A percentile compares a stretch with the other conserved stretches of the same genome.
phyloP scores from a whole-genome alignment of 2,329 filamentous ascomycete species.

The Waltergamsia citrina region DNA sequence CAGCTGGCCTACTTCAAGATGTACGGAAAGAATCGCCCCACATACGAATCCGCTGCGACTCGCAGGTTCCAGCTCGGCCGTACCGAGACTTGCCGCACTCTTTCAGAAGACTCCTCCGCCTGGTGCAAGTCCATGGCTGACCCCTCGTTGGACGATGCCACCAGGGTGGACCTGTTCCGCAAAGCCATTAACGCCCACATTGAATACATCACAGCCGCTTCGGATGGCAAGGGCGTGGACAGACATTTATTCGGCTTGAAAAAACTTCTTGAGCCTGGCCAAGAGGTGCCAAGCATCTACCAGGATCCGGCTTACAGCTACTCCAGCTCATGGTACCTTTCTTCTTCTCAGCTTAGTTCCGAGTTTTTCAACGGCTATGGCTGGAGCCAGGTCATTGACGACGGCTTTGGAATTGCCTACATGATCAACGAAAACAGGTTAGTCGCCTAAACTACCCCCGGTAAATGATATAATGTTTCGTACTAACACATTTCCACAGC shows the following conservation, averaged over 20 bases:
- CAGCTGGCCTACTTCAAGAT: constrained; percentile 98
- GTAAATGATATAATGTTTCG: background rate
- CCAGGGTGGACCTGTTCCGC: constrained; percentile 67
- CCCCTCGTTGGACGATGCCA: constrained; percentile 48
- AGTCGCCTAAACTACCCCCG: constrained; percentile 12
- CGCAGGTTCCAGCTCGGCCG: constrained; percentile 93
- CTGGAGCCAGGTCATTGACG: constrained; percentile 95
- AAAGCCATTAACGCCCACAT: constrained; percentile 74
- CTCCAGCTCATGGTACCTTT: constrained; percentile 82
- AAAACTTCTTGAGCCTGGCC: constrained; percentile 72
- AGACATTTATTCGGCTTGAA: constrained; percentile 96
- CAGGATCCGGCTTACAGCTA: constrained; percentile 80
- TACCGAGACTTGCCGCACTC: constrained; percentile 89
- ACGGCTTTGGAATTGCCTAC: constrained; percentile 94
- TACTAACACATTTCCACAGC: constrained; percentile 32
- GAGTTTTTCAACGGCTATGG: constrained; percentile 99
- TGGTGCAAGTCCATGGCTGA: constrained; percentile 87
- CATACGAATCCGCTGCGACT: constrained; percentile 92
- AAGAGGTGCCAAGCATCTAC: constrained; percentile 76
- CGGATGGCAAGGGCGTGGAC: constrained; percentile 89
- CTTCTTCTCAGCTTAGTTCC: constrained; percentile 79
- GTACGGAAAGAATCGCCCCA: constrained; percentile 95
- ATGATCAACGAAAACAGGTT: constrained; percentile 99
- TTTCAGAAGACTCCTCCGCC: constrained; percentile 83
- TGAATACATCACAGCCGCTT: constrained; percentile 83